A percentile compares a stretch with the other conserved stretches of the same genome.
Evolutionary conservation across 441 rosid genomes (phyloP).

Genomic region (Bocquillonia castaneifolia): DNA sequence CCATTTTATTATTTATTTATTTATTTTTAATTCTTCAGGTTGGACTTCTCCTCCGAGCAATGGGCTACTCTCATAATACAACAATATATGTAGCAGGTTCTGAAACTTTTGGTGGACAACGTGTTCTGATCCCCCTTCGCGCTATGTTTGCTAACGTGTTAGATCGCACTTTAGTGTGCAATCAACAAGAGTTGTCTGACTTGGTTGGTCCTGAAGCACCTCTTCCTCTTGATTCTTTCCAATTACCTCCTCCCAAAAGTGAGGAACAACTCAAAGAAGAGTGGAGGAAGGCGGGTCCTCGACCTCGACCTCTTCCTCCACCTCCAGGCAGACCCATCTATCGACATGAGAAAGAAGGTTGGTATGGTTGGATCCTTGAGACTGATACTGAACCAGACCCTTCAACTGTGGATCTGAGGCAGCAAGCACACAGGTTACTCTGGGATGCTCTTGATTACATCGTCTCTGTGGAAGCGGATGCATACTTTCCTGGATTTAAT

Average conservation of each 20-base stretch:
- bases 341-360: slow-evolving; percentile 94
- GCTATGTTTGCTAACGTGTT: slow-evolving; percentile 80
- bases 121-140: slow-evolving; percentile 82
- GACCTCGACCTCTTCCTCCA: slow-evolving; percentile 99
- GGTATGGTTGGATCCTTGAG: slow-evolving; percentile 97
- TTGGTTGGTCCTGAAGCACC: slow-evolving; percentile 80
- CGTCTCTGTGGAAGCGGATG: slow-evolving; percentile 88
- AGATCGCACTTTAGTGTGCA: slow-evolving; percentile 76
- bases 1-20: not conserved
- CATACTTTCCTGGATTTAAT: slow-evolving; percentile 83
- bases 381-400: slow-evolving; percentile 74
- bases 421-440: slow-evolving; percentile 81
- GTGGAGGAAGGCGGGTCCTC: slow-evolving; percentile 93
- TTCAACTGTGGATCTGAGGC: slow-evolving; percentile 66
- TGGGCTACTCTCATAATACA: slow-evolving; percentile 85
- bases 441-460: slow-evolving; percentile 97
- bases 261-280: slow-evolving; percentile 68
- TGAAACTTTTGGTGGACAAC: slow-evolving; percentile 93
- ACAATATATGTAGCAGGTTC: slow-evolving; percentile 91
- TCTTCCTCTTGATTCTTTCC: slow-evolving; percentile 47
- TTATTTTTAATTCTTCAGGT: slow-evolving; percentile 57
- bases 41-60: slow-evolving; percentile 81
- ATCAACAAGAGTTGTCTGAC: slow-evolving; percentile 62
- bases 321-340: slow-evolving; percentile 95
- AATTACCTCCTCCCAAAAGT: slow-evolving; percentile 53